These are phyloP conservation scores for Sarocladium brachiariae DNA, from an alignment of 2,329 filamentous ascomycete species.

Conservation along the genomic window DNA sequence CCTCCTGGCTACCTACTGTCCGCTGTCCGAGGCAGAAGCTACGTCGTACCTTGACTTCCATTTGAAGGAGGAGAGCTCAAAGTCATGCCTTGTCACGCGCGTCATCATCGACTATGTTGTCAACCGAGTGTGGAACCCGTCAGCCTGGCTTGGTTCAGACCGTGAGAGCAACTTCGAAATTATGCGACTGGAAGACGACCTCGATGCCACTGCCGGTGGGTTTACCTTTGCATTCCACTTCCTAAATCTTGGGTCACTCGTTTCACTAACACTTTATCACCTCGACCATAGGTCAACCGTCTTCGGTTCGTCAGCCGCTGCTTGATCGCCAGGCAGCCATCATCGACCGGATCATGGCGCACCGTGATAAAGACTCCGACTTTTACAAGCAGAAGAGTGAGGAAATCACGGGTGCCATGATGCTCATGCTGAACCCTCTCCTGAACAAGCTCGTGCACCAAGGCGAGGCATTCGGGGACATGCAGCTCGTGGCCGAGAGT, in stretches of 20 bases:
- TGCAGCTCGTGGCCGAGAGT: slow-evolving; percentile 31
- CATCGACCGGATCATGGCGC: slow-evolving; percentile 30
- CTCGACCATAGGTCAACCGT: slow-evolving; percentile 24
- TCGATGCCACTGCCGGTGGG: slow-evolving; percentile 23
- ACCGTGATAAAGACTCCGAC: slow-evolving; percentile 20
- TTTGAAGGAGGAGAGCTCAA: slow-evolving; percentile 31
- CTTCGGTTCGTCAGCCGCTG: slow-evolving; percentile 30
- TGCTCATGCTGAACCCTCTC: slow-evolving; percentile 31
- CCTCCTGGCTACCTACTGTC: slow-evolving; percentile 29
- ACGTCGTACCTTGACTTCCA: slow-evolving; percentile 34
- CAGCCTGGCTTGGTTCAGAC: slow-evolving; percentile 33
- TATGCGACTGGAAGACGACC: slow-evolving; percentile 28
- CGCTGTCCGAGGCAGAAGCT: slow-evolving; percentile 30
- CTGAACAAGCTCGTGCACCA: slow-evolving; percentile 27
- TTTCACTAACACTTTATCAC: not conserved
- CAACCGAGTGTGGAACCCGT: slow-evolving; percentile 32
- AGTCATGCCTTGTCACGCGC: slow-evolving; percentile 35
- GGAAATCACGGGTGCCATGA: slow-evolving; percentile 34
- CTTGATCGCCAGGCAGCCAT: slow-evolving; percentile 30
- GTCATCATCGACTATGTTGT: slow-evolving; percentile 36
- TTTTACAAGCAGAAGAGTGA: slow-evolving; percentile 29
- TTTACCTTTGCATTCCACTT: not conserved
- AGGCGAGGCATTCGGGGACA: slow-evolving; percentile 33
- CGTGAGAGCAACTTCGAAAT: slow-evolving; percentile 26
- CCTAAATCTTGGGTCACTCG: too few relatives aligned